Evolutionary conservation across 2,329 filamentous ascomycete genomes (phyloP).

Genomic region (Penicillium brasilianum): DNA sequence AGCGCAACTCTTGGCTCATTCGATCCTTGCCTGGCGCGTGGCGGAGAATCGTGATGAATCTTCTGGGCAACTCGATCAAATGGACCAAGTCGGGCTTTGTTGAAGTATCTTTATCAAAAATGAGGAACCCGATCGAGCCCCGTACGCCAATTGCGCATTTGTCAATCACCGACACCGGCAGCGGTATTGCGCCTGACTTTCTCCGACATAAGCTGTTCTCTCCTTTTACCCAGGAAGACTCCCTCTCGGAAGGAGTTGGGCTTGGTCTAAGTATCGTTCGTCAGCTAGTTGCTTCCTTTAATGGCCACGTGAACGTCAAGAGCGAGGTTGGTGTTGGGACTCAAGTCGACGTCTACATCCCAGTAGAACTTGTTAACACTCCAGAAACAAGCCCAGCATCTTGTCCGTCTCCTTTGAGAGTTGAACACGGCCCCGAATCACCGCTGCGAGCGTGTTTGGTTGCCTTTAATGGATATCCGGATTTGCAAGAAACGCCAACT

Average conservation of each 20-base stretch:
- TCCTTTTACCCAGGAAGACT: slow-evolving; percentile 67
- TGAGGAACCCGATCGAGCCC: slow-evolving; percentile 12
- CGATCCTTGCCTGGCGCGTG: slow-evolving; percentile 38
- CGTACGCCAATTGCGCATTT: slow-evolving; percentile 36
- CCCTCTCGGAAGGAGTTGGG: slow-evolving; percentile 63
- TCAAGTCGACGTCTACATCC: slow-evolving; percentile 37
- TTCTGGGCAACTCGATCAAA: slow-evolving; percentile 46
- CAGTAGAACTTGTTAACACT: slow-evolving; percentile 21
- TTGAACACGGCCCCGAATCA: neutral
- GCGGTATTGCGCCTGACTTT: slow-evolving; percentile 66
- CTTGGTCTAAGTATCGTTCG: slow-evolving; percentile 68
- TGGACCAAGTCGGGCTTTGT: slow-evolving; percentile 43
- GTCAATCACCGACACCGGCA: slow-evolving; percentile 65
- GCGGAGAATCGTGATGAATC: slow-evolving; percentile 45
- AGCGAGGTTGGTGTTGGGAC: slow-evolving; percentile 43
- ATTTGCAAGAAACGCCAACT: slow-evolving; percentile 28
- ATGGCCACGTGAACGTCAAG: slow-evolving; percentile 61
- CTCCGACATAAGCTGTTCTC: slow-evolving; percentile 62
- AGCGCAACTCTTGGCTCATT: slow-evolving; percentile 37
- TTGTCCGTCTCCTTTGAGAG: too few species aligned
- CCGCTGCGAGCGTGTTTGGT: slow-evolving; percentile 33
- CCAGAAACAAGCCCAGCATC: slow-evolving; percentile 1
- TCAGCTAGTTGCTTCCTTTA: slow-evolving; percentile 60
- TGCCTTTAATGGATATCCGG: slow-evolving; percentile 33
- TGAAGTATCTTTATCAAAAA: slow-evolving; percentile 35